Percentiles rank a stretch among this genome's conserved stretches.
Conservation (phyloP, 2,329 filamentous ascomycete genomes). For the Xylariaceae sp. region DNA sequence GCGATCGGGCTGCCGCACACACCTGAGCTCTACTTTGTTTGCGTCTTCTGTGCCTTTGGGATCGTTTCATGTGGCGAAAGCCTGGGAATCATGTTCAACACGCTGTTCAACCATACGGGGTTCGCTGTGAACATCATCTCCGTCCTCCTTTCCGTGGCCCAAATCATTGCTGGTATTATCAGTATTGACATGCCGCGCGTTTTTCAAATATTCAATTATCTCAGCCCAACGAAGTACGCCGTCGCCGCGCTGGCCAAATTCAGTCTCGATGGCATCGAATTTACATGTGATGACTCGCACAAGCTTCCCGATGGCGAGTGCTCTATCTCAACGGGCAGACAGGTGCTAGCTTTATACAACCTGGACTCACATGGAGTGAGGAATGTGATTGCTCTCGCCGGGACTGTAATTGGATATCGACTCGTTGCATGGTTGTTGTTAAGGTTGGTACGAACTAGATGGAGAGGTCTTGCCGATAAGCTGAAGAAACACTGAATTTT, state of each 20-base stretch:
- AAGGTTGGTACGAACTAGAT: slow-evolving; percentile 50
- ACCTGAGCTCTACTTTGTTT: slow-evolving; percentile 61
- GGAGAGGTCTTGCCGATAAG: slow-evolving; percentile 35
- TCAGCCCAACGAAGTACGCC: slow-evolving; percentile 67
- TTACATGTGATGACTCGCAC: slow-evolving; percentile 61
- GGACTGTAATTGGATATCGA: slow-evolving; percentile 62
- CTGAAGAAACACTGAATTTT: slow-evolving; percentile 2
- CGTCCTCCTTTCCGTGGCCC: slow-evolving; percentile 65
- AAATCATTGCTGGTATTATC: slow-evolving; percentile 67
- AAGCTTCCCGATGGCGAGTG: slow-evolving; percentile 57
- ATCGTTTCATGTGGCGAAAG: slow-evolving; percentile 73
- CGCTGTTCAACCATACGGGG: slow-evolving; percentile 67
- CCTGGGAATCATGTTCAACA: slow-evolving; percentile 77
- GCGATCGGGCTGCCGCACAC: slow-evolving; percentile 63
- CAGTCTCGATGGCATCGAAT: slow-evolving; percentile 55
- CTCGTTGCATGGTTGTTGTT: slow-evolving; percentile 58
- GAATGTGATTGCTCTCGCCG: slow-evolving; percentile 60
- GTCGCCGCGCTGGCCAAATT: slow-evolving; percentile 65
- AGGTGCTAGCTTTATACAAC: slow-evolving; percentile 65
- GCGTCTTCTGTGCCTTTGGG: slow-evolving; percentile 66
- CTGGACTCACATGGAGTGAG: slow-evolving; percentile 58
- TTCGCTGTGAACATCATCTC: slow-evolving; percentile 73
- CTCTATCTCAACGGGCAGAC: slow-evolving; percentile 60
- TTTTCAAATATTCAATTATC: slow-evolving; percentile 65
- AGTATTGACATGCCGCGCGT: slow-evolving; percentile 65